phyloP scores from a whole-genome alignment of 345 rosid species.

The Sisymbrium irio region DNA sequence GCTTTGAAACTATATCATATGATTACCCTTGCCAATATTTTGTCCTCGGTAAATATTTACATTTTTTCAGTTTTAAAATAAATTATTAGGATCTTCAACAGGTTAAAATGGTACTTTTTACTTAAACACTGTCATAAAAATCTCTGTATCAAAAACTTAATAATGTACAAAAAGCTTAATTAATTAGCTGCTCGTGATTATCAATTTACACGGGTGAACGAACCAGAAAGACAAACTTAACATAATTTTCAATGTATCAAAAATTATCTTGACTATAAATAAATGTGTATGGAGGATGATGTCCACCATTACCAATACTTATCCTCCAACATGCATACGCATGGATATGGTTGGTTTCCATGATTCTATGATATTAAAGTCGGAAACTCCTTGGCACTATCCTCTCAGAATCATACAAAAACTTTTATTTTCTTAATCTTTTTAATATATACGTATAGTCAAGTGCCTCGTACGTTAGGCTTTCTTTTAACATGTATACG shows the following conservation, averaged over 20 bases:
- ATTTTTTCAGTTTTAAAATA: not conserved
- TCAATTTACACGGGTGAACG: not conserved
- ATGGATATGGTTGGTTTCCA: slow-evolving; percentile 16
- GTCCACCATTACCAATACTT: slow-evolving; percentile 13
- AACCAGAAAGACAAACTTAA: not conserved
- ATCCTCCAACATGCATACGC: slow-evolving; percentile 31
- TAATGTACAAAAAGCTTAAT: not conserved
- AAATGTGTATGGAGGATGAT: slow-evolving; percentile 24
- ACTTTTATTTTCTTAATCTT: not conserved
- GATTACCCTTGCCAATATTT: not conserved
- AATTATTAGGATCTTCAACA: not conserved
- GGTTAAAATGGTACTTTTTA: not conserved
- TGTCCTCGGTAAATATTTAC: not conserved
- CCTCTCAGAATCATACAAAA: not conserved
- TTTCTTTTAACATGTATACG: not conserved
- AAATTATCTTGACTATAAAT: not conserved
- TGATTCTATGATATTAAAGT: not conserved
- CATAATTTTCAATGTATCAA: not conserved
- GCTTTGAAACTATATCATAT: not conserved
- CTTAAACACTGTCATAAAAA: not conserved
- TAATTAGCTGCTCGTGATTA: not conserved
- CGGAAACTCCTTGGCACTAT: slow-evolving; percentile 13
- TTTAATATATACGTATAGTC: not conserved
- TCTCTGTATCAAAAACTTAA: not conserved
- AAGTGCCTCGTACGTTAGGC: slow-evolving; percentile 25